phyloP scores from a whole-genome alignment of 768 basidiomycete genomes.

The Mycena haematopus region DNA sequence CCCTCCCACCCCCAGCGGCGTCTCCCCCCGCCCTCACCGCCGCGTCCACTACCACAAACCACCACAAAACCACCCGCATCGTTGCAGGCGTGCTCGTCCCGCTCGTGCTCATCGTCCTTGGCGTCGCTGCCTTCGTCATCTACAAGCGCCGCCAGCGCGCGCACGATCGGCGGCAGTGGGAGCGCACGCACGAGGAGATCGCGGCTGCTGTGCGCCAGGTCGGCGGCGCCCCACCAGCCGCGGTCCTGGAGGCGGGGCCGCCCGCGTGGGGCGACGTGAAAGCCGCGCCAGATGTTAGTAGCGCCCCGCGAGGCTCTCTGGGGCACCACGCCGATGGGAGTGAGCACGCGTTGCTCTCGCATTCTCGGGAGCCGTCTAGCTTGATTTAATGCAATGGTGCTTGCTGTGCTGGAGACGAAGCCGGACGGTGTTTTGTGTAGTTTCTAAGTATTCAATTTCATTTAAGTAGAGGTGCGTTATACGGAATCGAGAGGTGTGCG shows the following conservation, averaged over 20 bases:
- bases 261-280: too few relatives aligned
- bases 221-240: background rate
- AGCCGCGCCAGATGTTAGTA: background rate
- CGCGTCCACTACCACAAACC: background rate
- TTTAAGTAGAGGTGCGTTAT: too few relatives aligned
- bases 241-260: too few relatives aligned
- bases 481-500: too few relatives aligned
- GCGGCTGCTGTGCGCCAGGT: conserved; percentile 3
- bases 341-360: background rate
- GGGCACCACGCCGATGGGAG: background rate
- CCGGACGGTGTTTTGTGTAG: too few relatives aligned
- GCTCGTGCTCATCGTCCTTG: conserved; percentile 9
- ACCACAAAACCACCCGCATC: background rate
- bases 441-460: too few relatives aligned
- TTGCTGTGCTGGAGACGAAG: too few relatives aligned
- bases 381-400: too few relatives aligned
- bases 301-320: background rate
- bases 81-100: conserved; percentile 15
- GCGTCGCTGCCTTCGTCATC: conserved; percentile 2
- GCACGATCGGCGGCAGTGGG: conserved; percentile 19
- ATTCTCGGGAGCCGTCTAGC: too few relatives aligned
- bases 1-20: background rate
- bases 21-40: background rate
- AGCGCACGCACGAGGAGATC: conserved; percentile 22
- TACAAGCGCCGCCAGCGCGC: conserved; percentile 19